Evolutionary conservation across 2,329 filamentous ascomycete genomes (phyloP), one percentile per base, ranked within the genome.

Genomic region (Aspergillus sp.): DNA sequence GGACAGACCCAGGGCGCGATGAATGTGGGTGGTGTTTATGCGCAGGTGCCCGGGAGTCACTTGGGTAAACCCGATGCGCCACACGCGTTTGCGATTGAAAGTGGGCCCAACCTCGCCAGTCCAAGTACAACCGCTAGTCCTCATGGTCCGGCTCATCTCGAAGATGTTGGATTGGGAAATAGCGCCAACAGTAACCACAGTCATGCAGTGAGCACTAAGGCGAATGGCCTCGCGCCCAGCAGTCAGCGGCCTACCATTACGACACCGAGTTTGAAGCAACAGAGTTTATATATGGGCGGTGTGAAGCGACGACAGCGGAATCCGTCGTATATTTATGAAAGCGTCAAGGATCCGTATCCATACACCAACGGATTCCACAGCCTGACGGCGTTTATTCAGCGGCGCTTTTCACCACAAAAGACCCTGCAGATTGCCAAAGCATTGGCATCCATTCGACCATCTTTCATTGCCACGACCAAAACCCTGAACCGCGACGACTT

Each of bases 341-440:
- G 81, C 36, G 88, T 98, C 59, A 89, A 86, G 51, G 85, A 93
- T 59, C 90, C 93, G 4, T 96, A 97, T 62, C 83, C 87, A 7
- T 97, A 97, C 61, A 89, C 90, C 1, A 80, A 81, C 39, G 88
- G 88, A 19, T 97, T 95, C 65, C 93, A 98, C 68, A 86, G 84
- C 53, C 79, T 97, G 52, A 88, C 89, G 39, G 82, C 82, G 6
- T 83, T 90, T 52, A 76, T 96, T 33, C 81, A 88, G 62, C 81
- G 81, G 43, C 85, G 89, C 19, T 90, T 94, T 58, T 80, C 86
- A 1, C 75, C 82, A 8, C 82, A 82, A 53, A 90, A 90, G 68
- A 84, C 85, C 0, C 68, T 91, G 27, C 82, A 84, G 48, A 94
- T 96, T 54, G 89, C 88, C 49, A 88, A 90, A 69, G 85, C 90